Evolutionary conservation across 2,329 filamentous ascomycete genomes (phyloP).

Genomic region (Aaosphaeria pasadenensis): DNA sequence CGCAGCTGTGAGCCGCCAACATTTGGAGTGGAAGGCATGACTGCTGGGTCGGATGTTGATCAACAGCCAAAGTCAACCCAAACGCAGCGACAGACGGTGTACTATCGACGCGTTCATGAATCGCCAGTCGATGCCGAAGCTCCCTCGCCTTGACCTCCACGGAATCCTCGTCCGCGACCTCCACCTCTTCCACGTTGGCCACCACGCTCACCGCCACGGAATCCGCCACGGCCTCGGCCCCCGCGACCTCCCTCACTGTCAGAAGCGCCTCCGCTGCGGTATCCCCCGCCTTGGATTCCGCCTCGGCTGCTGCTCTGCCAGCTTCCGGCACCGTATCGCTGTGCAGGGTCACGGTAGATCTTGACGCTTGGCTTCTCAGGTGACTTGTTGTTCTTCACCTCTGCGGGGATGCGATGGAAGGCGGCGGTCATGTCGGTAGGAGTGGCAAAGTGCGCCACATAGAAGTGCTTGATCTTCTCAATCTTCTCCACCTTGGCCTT

Average conservation of each 20-base stretch:
- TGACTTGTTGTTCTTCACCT: conserved; percentile 74
- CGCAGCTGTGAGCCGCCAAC: too few relatives aligned
- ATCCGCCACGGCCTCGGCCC: conserved; percentile 40
- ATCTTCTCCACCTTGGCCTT: conserved; percentile 69
- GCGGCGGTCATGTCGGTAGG: conserved; percentile 77
- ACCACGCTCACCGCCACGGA: conserved; percentile 48
- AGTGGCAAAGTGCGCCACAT: conserved; percentile 81
- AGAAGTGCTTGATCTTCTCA: conserved; percentile 73
- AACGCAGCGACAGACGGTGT: not conserved
- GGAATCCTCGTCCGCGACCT: conserved; percentile 39
- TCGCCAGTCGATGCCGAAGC: conserved; percentile 34
- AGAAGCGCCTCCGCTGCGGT: conserved; percentile 77
- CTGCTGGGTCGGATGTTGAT: not conserved
- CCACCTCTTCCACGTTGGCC: conserved; percentile 45
- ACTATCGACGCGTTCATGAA: conserved; percentile 25
- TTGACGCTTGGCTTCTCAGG: conserved; percentile 79
- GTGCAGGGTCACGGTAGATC: conserved; percentile 70
- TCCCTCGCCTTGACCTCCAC: conserved; percentile 33
- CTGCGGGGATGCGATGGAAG: conserved; percentile 69
- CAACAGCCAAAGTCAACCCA: conserved; percentile 9
- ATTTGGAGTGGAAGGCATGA: too few relatives aligned
- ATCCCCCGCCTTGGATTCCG: conserved; percentile 65
- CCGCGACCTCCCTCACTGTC: conserved; percentile 69
- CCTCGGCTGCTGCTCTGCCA: conserved; percentile 65
- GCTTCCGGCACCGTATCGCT: conserved; percentile 51